phyloP scores from a whole-genome alignment of 768 basidiomycete species.

The Hortiboletus campestris region DNA sequence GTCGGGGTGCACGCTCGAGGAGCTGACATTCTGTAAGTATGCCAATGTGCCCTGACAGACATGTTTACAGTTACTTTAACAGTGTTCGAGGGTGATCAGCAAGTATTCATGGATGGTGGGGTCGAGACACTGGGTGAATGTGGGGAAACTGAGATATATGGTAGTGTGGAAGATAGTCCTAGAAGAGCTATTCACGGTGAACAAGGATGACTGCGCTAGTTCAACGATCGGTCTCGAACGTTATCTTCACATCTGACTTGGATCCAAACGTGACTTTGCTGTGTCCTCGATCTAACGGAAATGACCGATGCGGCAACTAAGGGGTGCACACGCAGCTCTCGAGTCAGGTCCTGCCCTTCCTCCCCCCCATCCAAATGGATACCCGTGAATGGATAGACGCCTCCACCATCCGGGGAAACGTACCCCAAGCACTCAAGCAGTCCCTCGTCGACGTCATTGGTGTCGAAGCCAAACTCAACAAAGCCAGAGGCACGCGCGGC shows the following conservation, averaged over 20 bases:
- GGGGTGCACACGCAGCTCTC: too few relatives aligned
- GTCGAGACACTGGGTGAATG: too few relatives aligned
- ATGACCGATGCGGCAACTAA: too few relatives aligned
- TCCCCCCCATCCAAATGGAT: slow-evolving; percentile 4
- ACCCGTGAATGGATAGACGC: slow-evolving; percentile 15
- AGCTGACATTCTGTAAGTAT: slow-evolving; percentile 17
- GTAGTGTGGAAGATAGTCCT: too few relatives aligned
- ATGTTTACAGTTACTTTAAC: neutral
- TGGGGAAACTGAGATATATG: too few relatives aligned
- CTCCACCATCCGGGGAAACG: slow-evolving; percentile 30
- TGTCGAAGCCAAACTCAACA: slow-evolving; percentile 1
- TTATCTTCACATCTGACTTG: too few relatives aligned
- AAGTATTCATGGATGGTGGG: neutral
- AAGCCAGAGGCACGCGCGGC: slow-evolving; percentile 12
- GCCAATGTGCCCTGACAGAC: slow-evolving; percentile 22
- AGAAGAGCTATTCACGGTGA: too few relatives aligned
- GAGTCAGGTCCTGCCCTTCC: too few relatives aligned
- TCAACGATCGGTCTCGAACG: too few relatives aligned
- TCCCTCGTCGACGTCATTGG: slow-evolving; percentile 21
- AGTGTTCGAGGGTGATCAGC: slow-evolving; percentile 8
- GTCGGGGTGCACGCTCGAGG: slow-evolving; percentile 8
- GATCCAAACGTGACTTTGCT: too few relatives aligned
- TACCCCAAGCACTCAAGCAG: slow-evolving; percentile 26
- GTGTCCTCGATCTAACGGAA: too few relatives aligned
- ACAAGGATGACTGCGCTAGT: too few relatives aligned